Base-by-base conservation (phyloP, 805 yeast genomes). In the Candida michaelii region DNA sequence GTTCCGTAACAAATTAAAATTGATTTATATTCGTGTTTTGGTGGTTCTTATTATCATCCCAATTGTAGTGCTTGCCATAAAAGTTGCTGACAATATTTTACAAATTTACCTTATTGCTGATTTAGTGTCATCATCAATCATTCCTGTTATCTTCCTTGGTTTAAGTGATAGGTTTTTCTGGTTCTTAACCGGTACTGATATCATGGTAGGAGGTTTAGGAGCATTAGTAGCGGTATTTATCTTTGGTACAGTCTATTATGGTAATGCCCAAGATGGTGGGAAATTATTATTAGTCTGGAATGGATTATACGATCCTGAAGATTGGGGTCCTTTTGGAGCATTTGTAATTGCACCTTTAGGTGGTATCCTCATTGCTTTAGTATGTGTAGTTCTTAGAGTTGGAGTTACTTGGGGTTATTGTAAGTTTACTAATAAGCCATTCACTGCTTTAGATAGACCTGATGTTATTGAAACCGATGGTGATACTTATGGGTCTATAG, bases 261-360 rank as follows among this genome's bases (percentile, higher is more conserved):
- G 72, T 27, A 65, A 68, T 55, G 91, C 95, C 8, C 62, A 65
- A 40, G 86, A 82, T 46, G 97, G 97, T 53, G 97, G 85, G 13
- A 74, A 74, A 47, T 71, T 90, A 39, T 65, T 90, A 40, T 67
- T 90, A 45, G 72, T 90, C 40, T 78, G 83, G 80, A 81, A 85
- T 54, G 97, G 97, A 33, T 66, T 90, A 19, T 90, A 90, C 56
- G 69, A 74, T 47, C 69, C 77, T 5, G 77, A 74, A 38, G 97
- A 90, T 58, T 90, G 97, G 97, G 87, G 95, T 54, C 82, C 95
- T 0, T 90, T 90, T 66, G 97, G 96, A 17, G 96, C 97, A 1
- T 90, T 90, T 63, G 91, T 86, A 5, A 85, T 83, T 48, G 93
- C 97, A 1, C 97, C 97, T 5, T 73, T 82, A 30, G 95, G 91